Evolutionary conservation across 305 asterid genomes (phyloP), one percentile per base, ranked within the genome.

Genomic region (Fraxinus paxiana): DNA sequence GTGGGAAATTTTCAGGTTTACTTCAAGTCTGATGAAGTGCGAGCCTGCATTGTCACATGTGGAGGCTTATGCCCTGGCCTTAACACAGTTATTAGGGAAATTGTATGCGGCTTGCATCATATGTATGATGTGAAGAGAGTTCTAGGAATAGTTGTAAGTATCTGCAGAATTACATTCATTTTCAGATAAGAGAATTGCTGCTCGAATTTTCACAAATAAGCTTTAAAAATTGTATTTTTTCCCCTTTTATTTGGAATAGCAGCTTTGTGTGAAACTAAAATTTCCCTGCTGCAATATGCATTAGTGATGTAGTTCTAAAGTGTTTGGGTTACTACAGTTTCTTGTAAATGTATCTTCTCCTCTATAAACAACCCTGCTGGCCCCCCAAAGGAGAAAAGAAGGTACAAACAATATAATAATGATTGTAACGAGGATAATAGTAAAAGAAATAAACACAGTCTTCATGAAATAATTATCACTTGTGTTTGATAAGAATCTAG

Each of bases 31-130:
- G 97, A 96, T 31, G 98, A 92, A 37, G 98, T 96, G 46, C 84
- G 81, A 43, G 98, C 99, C 4, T 96, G 99, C 82, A 94, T 96
- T 41, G 98, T 96, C 73, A 96, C 98, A 0, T 96, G 99, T 59
- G 99, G 99, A 77, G 98, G 99, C 26, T 83, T 96, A 82, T 96
- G 99, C 87, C 99, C 98, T n/a, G 99, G 99, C 24, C 89, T 95
- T 77, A 95, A 95, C 85, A 94, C 99, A 3, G 98, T 96, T 79
- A 94, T 92, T 81, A 87, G 99, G 84, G 99, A 96, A 86, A 88
- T 96, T 31, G 99, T 96, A 4, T 92, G 97, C 26, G 90, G 97
- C 82, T 85, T 96, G 77, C 75, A 92, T 72, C 85, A 94, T 79
- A 92, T 92, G 96, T 94, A 96, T 79, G 99, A 97, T 48, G 99